phyloP scores from a whole-genome alignment of 2,329 filamentous ascomycete species.

The Nigrograna mackinnonii region DNA sequence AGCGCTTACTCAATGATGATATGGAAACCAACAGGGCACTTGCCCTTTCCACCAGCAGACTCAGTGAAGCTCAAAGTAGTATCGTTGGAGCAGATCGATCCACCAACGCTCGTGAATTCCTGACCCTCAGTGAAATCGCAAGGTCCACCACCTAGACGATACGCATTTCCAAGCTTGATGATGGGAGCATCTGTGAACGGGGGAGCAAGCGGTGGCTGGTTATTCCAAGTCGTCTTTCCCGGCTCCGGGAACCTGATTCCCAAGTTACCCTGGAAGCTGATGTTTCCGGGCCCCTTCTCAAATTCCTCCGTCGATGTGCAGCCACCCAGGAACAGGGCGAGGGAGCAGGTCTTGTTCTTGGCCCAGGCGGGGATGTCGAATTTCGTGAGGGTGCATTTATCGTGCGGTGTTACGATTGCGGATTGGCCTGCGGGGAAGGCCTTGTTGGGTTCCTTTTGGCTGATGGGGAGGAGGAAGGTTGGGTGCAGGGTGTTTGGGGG shows the following conservation, averaged over 20 bases:
- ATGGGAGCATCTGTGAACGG: slow-evolving; percentile 16
- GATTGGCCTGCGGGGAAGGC: slow-evolving; percentile 13
- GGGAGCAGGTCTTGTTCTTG: slow-evolving; percentile 18
- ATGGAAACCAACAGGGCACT: slow-evolving; percentile 13
- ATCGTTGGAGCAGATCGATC: slow-evolving; percentile 18
- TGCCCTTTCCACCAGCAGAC: slow-evolving; percentile 9
- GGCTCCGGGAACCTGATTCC: slow-evolving; percentile 14
- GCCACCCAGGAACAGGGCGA: slow-evolving; percentile 14
- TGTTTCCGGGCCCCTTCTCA: slow-evolving; percentile 18
- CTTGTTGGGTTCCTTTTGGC: slow-evolving; percentile 10
- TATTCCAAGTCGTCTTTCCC: slow-evolving; percentile 16
- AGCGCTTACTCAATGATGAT: no score
- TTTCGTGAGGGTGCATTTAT: slow-evolving; percentile 19
- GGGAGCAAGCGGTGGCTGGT: slow-evolving; percentile 14
- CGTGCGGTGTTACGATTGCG: slow-evolving; percentile 14
- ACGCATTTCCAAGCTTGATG: slow-evolving; percentile 17
- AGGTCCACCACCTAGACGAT: slow-evolving; percentile 18
- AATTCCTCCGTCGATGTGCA: slow-evolving; percentile 5
- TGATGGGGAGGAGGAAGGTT: not conserved
- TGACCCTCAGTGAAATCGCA: slow-evolving; percentile 15
- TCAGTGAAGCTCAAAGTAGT: slow-evolving; percentile 14
- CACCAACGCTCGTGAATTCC: slow-evolving; percentile 15
- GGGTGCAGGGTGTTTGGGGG: not conserved
- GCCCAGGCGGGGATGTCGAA: slow-evolving; percentile 19
- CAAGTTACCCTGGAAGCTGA: slow-evolving; percentile 17